Evolutionary conservation across 306 rosid species (phyloP).

Genomic region (Erythrophleum fordii): DNA sequence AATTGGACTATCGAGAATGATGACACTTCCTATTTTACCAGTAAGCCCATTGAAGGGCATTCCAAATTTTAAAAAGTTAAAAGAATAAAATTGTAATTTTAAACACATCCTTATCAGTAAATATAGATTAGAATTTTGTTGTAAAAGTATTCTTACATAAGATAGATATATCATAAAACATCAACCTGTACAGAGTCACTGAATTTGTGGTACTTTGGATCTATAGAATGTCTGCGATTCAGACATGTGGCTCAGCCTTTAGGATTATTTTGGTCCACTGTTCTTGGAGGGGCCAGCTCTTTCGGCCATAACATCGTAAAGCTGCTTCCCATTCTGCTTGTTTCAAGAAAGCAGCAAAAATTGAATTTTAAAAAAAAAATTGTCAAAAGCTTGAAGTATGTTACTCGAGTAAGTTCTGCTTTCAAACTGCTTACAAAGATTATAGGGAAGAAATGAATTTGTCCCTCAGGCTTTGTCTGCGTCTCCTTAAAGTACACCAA

Average conservation of each 20-base stretch:
- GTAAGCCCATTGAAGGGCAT: background rate
- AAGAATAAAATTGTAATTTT: background rate
- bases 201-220: background rate
- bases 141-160: background rate
- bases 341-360: constrained; percentile 36
- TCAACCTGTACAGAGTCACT: background rate
- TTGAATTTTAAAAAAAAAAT: constrained; percentile 23
- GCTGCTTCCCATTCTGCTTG: constrained; percentile 81
- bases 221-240: background rate
- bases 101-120: background rate
- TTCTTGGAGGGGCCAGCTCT: constrained; percentile 93
- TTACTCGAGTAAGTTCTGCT: constrained; percentile 19
- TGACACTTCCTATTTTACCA: too few relatives aligned
- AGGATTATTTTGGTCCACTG: constrained; percentile 68
- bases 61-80: background rate
- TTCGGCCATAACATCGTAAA: constrained; percentile 74
- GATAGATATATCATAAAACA: background rate
- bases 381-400: constrained; percentile 14
- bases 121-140: background rate
- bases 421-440: constrained; percentile 72
- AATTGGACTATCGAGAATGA: background rate
- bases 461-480: constrained; percentile 96
- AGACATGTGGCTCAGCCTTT: constrained; percentile 20
- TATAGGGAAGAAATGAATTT: constrained; percentile 92
- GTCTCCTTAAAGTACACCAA: constrained; percentile 93